A percentile compares a stretch with the other conserved stretches of the same genome.
Evolutionary conservation across 1,284 basidiomycete genomes (phyloP).

Genomic region (Coniferiporia weirii): DNA sequence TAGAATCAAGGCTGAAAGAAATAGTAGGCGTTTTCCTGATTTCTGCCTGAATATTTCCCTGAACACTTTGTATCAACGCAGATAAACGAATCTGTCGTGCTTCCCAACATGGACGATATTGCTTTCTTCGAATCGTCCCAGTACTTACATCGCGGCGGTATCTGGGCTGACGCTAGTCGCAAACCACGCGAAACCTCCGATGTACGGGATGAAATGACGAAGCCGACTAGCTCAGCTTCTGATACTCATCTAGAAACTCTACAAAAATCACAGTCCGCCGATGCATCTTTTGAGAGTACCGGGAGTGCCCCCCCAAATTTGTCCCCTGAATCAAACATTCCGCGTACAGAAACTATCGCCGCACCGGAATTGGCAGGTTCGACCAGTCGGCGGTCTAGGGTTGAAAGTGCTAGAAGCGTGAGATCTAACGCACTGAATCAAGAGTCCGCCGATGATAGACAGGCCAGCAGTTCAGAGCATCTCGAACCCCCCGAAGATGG

Average conservation of each 20-base stretch:
- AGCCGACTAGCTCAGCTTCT: slow-evolving; percentile 18
- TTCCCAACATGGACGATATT: slow-evolving; percentile 98
- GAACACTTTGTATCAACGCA: slow-evolving; percentile 29
- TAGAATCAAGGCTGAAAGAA: slow-evolving; percentile 86
- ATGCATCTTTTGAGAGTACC: slow-evolving; percentile 21
- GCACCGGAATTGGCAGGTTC: slow-evolving; percentile 18
- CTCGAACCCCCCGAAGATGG: slow-evolving; percentile 17
- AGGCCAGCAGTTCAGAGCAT: slow-evolving; percentile 23
- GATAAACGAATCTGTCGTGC: slow-evolving; percentile 90
- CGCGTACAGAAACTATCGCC: slow-evolving; percentile 2
- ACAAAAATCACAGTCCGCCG: slow-evolving; percentile 30
- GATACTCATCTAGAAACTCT: slow-evolving; percentile 19
- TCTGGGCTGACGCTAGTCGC: slow-evolving; percentile 78
- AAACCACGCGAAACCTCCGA: slow-evolving; percentile 27
- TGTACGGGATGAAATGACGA: slow-evolving; percentile 6
- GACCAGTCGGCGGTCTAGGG: slow-evolving; percentile 37
- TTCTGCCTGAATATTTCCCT: background rate
- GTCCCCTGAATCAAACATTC: background rate
- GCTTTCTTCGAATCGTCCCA: slow-evolving; percentile 84
- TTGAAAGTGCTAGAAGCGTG: slow-evolving; percentile 26
- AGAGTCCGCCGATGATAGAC: slow-evolving; percentile 27
- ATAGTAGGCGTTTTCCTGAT: slow-evolving; percentile 54
- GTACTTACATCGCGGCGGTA: slow-evolving; percentile 76
- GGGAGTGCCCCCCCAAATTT: background rate
- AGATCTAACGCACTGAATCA: slow-evolving; percentile 24